Conservation (phyloP, 129 eudicot genomes). For the Calendula officinalis region DNA sequence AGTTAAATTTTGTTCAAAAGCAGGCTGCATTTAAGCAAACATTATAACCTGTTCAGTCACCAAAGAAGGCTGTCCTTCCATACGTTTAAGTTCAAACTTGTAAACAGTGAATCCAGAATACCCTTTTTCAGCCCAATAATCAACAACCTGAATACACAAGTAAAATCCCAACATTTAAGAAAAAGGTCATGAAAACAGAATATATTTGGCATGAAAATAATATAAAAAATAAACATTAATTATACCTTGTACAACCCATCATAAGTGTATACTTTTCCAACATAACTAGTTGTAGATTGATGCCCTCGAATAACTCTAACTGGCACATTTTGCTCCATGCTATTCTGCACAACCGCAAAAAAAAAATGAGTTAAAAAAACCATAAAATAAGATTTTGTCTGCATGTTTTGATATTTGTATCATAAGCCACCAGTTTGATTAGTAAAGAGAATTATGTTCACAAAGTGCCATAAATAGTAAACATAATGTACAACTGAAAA, state of each 20-base stretch:
- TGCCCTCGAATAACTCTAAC: conserved; percentile 49
- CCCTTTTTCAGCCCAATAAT: conserved; percentile 88
- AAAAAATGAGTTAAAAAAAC: background rate
- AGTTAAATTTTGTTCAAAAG: background rate
- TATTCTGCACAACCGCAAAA: conserved; percentile 33
- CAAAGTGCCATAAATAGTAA: too few relatives aligned
- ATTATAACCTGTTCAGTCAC: conserved; percentile 69
- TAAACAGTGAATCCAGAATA: conserved; percentile 78
- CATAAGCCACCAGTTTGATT: too few relatives aligned
- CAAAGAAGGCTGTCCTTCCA: conserved; percentile 79
- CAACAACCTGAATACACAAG: conserved; percentile 53
- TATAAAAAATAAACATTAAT: background rate
- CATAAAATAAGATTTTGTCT: background rate
- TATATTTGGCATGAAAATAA: too few relatives aligned
- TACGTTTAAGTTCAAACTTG: conserved; percentile 70
- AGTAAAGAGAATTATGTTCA: too few relatives aligned
- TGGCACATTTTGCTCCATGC: conserved; percentile 45
- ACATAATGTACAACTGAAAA: too few relatives aligned
- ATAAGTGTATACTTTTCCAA: conserved; percentile 84
- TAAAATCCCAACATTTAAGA: background rate
- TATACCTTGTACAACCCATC: conserved; percentile 86
- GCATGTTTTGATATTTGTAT: too few relatives aligned
- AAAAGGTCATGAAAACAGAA: background rate
- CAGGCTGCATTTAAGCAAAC: background rate
- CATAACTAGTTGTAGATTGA: conserved; percentile 58